phyloP scores from a whole-genome alignment of 148 eudicot species.

The Silene latifolia region DNA sequence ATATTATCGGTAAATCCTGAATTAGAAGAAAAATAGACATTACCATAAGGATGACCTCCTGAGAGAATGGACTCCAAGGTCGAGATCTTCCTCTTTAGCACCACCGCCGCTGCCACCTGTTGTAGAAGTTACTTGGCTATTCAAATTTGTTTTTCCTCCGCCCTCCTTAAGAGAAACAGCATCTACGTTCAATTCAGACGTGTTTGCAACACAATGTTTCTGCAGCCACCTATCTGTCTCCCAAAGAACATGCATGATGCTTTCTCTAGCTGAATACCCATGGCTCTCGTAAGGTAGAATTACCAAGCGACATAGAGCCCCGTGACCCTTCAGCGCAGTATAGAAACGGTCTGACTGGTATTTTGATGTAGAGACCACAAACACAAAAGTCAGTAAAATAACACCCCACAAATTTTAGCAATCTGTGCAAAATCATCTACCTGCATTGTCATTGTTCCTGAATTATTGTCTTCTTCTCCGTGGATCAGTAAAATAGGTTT shows the following conservation, averaged over 20 bases:
- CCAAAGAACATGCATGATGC: constrained; percentile 99
- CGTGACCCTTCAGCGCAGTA: constrained; percentile 93
- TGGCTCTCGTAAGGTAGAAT: constrained; percentile 97
- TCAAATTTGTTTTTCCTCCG: constrained; percentile 25
- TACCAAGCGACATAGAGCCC: constrained; percentile 89
- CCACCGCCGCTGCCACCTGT: constrained; percentile 79
- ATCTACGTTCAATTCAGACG: constrained; percentile 38
- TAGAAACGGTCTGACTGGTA: constrained; percentile 88
- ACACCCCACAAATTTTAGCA: not conserved
- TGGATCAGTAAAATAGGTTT: constrained; percentile 92
- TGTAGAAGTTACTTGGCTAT: constrained; percentile 45
- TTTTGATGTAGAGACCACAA: constrained; percentile 1
- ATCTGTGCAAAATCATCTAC: constrained; percentile 25
- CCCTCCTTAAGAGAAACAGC: constrained; percentile 30
- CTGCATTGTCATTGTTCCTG: constrained; percentile 98
- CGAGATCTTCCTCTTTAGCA: constrained; percentile 41
- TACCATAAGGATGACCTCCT: constrained; percentile 77
- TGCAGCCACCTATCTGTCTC: constrained; percentile 98
- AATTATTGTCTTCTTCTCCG: constrained; percentile 96
- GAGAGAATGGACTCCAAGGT: constrained; percentile 24
- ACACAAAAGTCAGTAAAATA: not conserved
- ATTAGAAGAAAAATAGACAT: not conserved
- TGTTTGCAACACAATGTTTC: constrained; percentile 59
- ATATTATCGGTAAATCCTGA: not conserved
- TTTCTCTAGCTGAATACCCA: constrained; percentile 90